Base-by-base conservation (phyloP, 2,329 filamentous ascomycete species). In the Fusarium pseudoanthophilum region DNA sequence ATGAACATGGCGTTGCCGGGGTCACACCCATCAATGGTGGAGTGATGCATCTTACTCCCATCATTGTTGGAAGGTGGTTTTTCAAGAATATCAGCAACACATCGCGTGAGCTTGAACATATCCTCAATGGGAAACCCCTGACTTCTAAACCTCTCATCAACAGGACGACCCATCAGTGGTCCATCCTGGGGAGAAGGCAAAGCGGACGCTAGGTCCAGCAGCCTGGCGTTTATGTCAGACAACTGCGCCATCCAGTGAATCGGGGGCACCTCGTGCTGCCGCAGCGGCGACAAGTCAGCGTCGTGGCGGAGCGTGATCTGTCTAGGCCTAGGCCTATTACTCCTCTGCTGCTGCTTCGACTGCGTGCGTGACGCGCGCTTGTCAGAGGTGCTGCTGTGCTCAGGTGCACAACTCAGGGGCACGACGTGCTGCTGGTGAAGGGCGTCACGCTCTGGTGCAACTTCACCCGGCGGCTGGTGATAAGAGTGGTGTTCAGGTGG, bases 231-330 rank as follows among this genome's bases (percentile, higher is more conserved):
- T 69, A 84, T 79, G 53, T 82, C 78, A 32, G 80, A 80, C 62
- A 84, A 76, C 67, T 82, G 81, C 68, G 82, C 79, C 82, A 84
- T 84, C 79, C 80, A 83, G 78, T 80, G 77, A 62, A 79, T 71
- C 53, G 63, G 45, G 53, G 79, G 67, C 11, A 71, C 59, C 55
- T 79, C 75, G 40, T 71, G 65, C 36, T 72, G 68, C 42, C 69
- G 64, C 60, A 71, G 67, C 28, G 72, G 67, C 48, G 72, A 58
- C 21, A 73, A 57, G 71, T 75, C 62, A 39, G 55, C 56, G 59
- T 73, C 71, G 62, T 78, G 75, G 37, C 74, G 65, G 39, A 82
- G 70, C 37, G 79, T 75, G 68, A 83, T 83, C 36, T 82, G 81
- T 40, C 80, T 75, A 2, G 79, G 74, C 36, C 80, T 75, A 1